Conservation (phyloP, 1,139 yeast species). For the Kurtzmaniella quercitrusa region DNA sequence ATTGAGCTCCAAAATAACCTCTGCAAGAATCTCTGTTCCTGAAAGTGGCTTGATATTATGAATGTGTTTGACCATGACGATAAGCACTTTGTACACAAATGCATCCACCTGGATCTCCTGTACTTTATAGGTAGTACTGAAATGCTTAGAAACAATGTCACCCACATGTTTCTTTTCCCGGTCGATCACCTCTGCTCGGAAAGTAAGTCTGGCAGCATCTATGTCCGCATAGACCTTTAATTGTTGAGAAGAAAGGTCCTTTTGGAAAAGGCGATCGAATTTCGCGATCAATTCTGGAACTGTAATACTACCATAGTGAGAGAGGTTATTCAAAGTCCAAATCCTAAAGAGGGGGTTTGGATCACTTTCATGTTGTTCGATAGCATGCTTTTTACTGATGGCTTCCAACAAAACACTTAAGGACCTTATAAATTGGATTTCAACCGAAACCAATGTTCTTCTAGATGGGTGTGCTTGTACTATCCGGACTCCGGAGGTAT, state of each 20-base stretch:
- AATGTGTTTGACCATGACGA: slow-evolving; percentile 41
- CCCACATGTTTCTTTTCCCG: slow-evolving; percentile 37
- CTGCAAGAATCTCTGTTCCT: slow-evolving; percentile 32
- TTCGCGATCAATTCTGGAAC: slow-evolving; percentile 31
- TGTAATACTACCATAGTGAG: slow-evolving; percentile 28
- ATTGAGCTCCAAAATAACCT: slow-evolving; percentile 38
- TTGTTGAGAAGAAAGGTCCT: slow-evolving; percentile 35
- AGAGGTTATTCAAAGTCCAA: slow-evolving; percentile 44
- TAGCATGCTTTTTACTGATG: slow-evolving; percentile 37
- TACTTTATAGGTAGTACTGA: slow-evolving; percentile 13
- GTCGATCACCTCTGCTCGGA: slow-evolving; percentile 38
- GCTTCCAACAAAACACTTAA: slow-evolving; percentile 41
- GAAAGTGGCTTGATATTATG: slow-evolving; percentile 42
- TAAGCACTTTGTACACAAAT: slow-evolving; percentile 35
- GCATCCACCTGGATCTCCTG: slow-evolving; percentile 30
- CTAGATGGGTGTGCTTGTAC: slow-evolving; percentile 38
- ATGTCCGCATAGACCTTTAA: slow-evolving; percentile 41
- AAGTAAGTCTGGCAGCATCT: slow-evolving; percentile 39
- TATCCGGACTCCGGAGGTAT: slow-evolving; percentile 19
- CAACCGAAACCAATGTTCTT: slow-evolving; percentile 38
- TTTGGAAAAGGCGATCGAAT: slow-evolving; percentile 35
- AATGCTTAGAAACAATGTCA: slow-evolving; percentile 24
- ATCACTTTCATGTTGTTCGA: slow-evolving; percentile 22
- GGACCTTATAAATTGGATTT: slow-evolving; percentile 46
- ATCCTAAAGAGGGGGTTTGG: slow-evolving; percentile 34